phyloP scores from a whole-genome alignment of 2,329 filamentous ascomycete genomes.

The Zasmidium cellare region DNA sequence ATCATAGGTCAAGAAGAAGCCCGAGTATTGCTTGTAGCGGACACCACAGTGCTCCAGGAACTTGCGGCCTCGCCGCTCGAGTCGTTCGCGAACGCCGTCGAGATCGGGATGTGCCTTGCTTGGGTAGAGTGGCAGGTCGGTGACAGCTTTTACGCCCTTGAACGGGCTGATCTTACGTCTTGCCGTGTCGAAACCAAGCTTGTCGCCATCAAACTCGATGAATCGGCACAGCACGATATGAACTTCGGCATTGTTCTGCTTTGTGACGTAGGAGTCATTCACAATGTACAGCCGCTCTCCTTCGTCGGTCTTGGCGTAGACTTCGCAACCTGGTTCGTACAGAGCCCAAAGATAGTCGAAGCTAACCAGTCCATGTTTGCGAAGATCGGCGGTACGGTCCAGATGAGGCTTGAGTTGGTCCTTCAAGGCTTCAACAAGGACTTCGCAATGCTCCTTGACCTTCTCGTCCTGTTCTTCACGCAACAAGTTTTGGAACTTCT shows the following conservation, averaged over 20 bases:
- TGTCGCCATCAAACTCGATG: not conserved
- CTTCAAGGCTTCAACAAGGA: constrained; percentile 26
- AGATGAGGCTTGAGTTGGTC: constrained; percentile 14
- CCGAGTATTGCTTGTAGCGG: constrained; percentile 26
- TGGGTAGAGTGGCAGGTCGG: constrained; percentile 24
- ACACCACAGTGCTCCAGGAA: constrained; percentile 26
- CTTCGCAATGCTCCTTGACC: constrained; percentile 23
- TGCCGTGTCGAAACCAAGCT: constrained; percentile 3
- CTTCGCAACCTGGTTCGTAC: constrained; percentile 5
- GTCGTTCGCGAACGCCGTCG: constrained; percentile 8
- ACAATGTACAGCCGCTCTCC: constrained; percentile 4
- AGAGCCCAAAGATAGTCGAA: constrained; percentile 8
- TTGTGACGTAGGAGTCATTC: not conserved
- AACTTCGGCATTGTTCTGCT: not conserved
- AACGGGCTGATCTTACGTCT: constrained; percentile 16
- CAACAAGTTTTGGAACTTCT: constrained; percentile 26
- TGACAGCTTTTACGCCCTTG: constrained; percentile 19
- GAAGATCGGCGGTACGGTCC: constrained; percentile 22
- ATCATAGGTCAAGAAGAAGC: constrained; percentile 4
- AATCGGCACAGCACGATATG: constrained; percentile 1
- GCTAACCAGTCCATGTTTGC: not conserved
- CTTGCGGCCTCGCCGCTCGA: constrained; percentile 20
- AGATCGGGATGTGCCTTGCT: constrained; percentile 4
- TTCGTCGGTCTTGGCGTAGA: constrained; percentile 19
- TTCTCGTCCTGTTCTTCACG: constrained; percentile 21